phyloP scores from a whole-genome alignment of 768 basidiomycete genomes.

The Cystobasidium ongulense region DNA sequence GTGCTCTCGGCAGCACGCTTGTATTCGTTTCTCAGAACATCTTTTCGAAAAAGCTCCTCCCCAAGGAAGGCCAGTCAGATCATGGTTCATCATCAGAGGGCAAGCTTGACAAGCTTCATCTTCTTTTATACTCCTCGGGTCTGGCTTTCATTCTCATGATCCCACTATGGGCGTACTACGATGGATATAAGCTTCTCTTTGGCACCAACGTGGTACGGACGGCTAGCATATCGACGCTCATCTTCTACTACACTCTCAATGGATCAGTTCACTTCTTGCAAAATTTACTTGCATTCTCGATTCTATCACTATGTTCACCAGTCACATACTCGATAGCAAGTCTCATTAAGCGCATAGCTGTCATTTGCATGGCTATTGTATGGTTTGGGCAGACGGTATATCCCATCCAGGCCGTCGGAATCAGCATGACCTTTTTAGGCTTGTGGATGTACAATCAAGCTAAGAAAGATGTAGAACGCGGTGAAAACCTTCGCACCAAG shows the following conservation, averaged over 20 bases:
- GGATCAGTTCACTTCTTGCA: constrained; percentile 93
- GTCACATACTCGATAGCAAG: constrained; percentile 99
- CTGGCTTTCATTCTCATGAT: constrained; percentile 95
- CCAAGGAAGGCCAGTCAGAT: constrained; percentile 46
- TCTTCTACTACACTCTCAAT: constrained; percentile 81
- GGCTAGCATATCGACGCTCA: constrained; percentile 49
- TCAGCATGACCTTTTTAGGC: constrained; percentile 76
- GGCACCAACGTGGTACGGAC: constrained; percentile 13
- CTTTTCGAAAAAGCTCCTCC: constrained; percentile 98
- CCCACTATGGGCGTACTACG: constrained; percentile 86
- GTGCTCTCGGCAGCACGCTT: constrained; percentile 91
- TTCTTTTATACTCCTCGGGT: constrained; percentile 84
- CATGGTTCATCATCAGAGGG: constrained; percentile 35
- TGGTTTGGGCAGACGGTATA: constrained; percentile 90
- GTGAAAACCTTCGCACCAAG: constrained; percentile 52
- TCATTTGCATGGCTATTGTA: constrained; percentile 92
- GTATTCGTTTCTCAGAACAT: constrained; percentile 98
- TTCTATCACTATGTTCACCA: constrained; percentile 88
- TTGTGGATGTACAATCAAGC: constrained; percentile 94
- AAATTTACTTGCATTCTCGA: constrained; percentile 94
- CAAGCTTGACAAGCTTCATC: constrained; percentile 95
- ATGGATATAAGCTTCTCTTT: constrained; percentile 51
- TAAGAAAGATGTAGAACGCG: constrained; percentile 82
- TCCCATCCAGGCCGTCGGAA: constrained; percentile 77
- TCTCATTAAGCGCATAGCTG: constrained; percentile 91